phyloP scores from a whole-genome alignment of 371 early-diverging fungal genomes.

The Saksenaea vasiformis region DNA sequence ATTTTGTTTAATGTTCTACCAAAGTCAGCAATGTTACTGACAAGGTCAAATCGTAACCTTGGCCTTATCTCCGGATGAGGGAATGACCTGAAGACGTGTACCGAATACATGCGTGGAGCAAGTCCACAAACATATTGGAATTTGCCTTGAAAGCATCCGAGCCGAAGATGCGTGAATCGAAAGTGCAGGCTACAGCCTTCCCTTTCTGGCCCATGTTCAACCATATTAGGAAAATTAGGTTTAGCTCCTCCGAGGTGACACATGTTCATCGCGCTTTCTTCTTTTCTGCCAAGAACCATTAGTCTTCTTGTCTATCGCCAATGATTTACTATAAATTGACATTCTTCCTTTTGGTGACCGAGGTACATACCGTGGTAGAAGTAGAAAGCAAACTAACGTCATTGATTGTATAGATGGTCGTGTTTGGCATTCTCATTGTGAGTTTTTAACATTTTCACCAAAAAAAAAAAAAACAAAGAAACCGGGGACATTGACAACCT shows the following conservation, averaged over 20 bases:
- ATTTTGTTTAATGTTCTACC: no score
- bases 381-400: neutral
- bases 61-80: no score
- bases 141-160: no score
- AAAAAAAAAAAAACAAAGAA: no score
- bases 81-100: no score
- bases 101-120: no score
- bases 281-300: neutral
- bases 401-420: slow-evolving; percentile 3
- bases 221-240: neutral
- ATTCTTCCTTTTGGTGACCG: slow-evolving; percentile 1
- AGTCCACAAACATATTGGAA: no score
- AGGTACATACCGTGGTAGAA: neutral
- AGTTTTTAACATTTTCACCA: no score
- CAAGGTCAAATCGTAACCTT: no score
- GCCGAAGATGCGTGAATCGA: no score
- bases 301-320: neutral
- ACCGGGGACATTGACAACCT: neutral
- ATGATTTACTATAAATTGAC: neutral
- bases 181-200: no score
- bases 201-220: neutral
- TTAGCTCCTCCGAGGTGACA: neutral
- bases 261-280: neutral
- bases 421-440: slow-evolving; percentile 8
- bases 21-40: no score